A percentile compares a stretch with the other conserved stretches of the same genome.
Conservation (phyloP, 768 basidiomycete species). For the Pluteus cervinus region DNA sequence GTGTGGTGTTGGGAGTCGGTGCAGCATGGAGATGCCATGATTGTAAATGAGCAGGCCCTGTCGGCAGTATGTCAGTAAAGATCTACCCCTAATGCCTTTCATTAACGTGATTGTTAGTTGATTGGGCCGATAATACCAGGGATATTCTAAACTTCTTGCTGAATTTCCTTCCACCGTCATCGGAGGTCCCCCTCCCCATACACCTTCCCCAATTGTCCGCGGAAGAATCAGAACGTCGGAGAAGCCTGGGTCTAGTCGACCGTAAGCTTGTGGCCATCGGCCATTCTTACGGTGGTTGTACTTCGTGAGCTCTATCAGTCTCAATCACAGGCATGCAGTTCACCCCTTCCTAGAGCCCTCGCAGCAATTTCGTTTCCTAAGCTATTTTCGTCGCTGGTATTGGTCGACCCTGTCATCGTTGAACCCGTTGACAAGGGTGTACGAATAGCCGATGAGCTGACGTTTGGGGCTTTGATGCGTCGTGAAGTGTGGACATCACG, state of each 20-base stretch:
- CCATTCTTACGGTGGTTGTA: constrained; percentile 82
- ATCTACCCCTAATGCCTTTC: background rate
- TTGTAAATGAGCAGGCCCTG: constrained; percentile 55
- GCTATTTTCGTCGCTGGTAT: constrained; percentile 65
- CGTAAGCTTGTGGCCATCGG: constrained; percentile 67
- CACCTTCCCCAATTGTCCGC: constrained; percentile 45
- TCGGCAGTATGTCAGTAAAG: constrained; percentile 51
- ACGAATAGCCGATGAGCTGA: constrained; percentile 15
- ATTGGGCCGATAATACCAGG: constrained; percentile 73
- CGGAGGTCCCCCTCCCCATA: constrained; percentile 36
- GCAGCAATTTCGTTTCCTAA: constrained; percentile 58
- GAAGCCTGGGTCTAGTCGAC: constrained; percentile 37
- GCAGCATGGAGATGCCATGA: constrained; percentile 80
- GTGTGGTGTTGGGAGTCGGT: constrained; percentile 82
- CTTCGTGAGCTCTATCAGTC: constrained; percentile 43
- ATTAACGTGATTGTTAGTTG: constrained; percentile 35
- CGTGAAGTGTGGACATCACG: constrained; percentile 59
- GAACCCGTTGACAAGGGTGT: constrained; percentile 5
- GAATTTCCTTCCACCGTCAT: constrained; percentile 46
- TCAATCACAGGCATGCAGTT: constrained; percentile 1
- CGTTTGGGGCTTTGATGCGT: constrained; percentile 47
- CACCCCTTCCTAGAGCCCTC: constrained; percentile 36
- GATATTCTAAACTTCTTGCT: constrained; percentile 76
- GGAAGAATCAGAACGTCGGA: constrained; percentile 35
- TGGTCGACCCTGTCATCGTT: constrained; percentile 75